Base-by-base conservation (phyloP, 148 eudicot species). In the Camellia japonica region DNA sequence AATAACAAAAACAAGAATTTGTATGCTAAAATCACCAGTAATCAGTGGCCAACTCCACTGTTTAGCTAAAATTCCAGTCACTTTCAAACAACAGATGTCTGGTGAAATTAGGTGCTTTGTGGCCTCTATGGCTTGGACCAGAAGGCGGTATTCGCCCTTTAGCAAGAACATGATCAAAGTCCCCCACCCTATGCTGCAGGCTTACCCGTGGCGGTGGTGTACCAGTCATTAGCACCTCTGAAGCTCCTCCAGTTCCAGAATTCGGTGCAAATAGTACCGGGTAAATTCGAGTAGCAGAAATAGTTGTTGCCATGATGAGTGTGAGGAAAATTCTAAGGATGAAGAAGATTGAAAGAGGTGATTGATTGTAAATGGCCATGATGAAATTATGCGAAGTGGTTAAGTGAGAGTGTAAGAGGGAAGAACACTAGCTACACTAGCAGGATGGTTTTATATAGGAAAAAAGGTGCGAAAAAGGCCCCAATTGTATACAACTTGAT, bases 71-170 rank as follows among this genome's bases (percentile, higher is more conserved):
- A 65, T 1, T 43, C 68, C 13, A 30, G 12, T 15, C 47, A 38
- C 41, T 41, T 42, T 41, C 18, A 43, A 1, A 41, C 15, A 19
- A 14, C 6, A 73, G 76, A n/a, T 73, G 62, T 13, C 59, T 54
- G 13, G 44, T 14, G 44, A 30, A 30, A 30, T 2, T 54, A n/a
- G 12, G 14, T 73, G 58, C 18, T 1, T 18, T 9, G 46, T 73
- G 76, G 46, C 76, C 62, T 54, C 18, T 73, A 15, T 73, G 76
- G 76, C 76, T 73, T 30, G 76, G 76, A 73, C 76, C 62, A 30
- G 76, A 73, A 1, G 19, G 4, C n/a, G 76, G 76, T 12, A 54
- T 8, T 54, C 46, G 76, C 18, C 62, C 62, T 54, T 73, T 73
- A 0, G 19, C 62, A 54, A 73, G 76, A 38, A 73, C 44, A 23